A percentile compares a stretch with the other conserved stretches of the same genome.
Evolutionary conservation across 2,329 filamentous ascomycete genomes (phyloP).

Genomic region (Colletotrichum godetiae): DNA sequence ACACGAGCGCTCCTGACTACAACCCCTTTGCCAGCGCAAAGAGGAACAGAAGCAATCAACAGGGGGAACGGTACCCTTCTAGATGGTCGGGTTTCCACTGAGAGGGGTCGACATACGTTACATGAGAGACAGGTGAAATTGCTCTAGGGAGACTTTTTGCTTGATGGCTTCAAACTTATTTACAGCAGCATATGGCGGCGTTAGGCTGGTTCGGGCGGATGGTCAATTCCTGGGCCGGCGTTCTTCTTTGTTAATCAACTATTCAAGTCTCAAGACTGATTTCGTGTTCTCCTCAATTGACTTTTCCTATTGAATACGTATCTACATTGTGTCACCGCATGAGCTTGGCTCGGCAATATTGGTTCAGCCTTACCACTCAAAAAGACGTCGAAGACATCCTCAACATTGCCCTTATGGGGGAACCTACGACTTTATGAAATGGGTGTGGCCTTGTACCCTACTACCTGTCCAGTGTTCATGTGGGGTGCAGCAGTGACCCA

Average conservation of each 20-base stretch:
- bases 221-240: constrained; percentile 2
- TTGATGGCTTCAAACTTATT: neutral
- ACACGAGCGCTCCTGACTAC: constrained; percentile 35
- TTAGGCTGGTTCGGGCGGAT: constrained; percentile 16
- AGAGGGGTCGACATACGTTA: constrained; percentile 19
- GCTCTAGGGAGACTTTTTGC: constrained; percentile 6
- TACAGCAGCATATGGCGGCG: constrained; percentile 31
- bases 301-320: neutral
- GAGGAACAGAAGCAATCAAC: constrained; percentile 44
- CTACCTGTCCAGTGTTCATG: too few species aligned
- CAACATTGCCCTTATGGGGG: too few species aligned
- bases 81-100: constrained; percentile 36
- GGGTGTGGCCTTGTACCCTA: too few species aligned
- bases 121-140: neutral
- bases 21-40: constrained; percentile 54
- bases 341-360: too few species aligned
- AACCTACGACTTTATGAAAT: too few species aligned
- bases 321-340: too few species aligned
- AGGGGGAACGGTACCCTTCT: constrained; percentile 55
- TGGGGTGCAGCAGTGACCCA: too few species aligned
- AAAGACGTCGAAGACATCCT: too few species aligned
- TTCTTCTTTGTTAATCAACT: constrained; percentile 10
- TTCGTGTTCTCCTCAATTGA: neutral
- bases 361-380: too few species aligned
- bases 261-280: neutral